Conservation (phyloP, 2,329 filamentous ascomycete species). For the Xylariales sp. region DNA sequence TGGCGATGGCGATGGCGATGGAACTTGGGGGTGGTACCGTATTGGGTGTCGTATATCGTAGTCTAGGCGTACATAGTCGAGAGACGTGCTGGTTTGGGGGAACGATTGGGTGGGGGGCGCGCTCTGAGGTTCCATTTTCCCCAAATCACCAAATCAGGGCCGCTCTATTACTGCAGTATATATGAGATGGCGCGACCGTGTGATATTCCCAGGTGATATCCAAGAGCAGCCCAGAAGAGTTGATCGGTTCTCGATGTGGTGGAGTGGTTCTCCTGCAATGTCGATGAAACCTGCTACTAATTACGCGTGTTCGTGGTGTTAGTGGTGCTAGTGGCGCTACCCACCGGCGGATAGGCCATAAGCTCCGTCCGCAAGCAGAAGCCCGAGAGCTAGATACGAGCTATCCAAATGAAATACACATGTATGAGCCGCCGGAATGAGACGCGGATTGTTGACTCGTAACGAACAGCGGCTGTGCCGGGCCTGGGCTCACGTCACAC, state of each 20-base stretch:
- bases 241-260: conserved; percentile 13
- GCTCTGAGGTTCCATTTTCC: conserved; percentile 15
- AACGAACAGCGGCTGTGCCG: neutral
- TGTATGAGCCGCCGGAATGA: conserved; percentile 16
- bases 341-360: neutral
- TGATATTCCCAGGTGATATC: neutral
- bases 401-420: conserved; percentile 10
- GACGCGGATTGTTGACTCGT: conserved; percentile 16
- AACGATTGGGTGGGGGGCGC: neutral
- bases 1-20: neutral
- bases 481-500: conserved; percentile 11
- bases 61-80: neutral
- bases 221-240: neutral
- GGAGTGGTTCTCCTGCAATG: conserved; percentile 20
- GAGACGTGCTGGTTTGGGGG: neutral
- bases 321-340: conserved; percentile 6
- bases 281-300: conserved; percentile 2
- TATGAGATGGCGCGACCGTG: conserved; percentile 10
- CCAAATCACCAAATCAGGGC: neutral
- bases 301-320: conserved; percentile 7
- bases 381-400: conserved; percentile 22
- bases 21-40: neutral
- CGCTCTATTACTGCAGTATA: conserved; percentile 19
- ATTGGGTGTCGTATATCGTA: too few relatives aligned
- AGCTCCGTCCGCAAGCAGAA: neutral